phyloP scores from a whole-genome alignment of 805 yeast genomes.

The Osmozyma mogii region DNA sequence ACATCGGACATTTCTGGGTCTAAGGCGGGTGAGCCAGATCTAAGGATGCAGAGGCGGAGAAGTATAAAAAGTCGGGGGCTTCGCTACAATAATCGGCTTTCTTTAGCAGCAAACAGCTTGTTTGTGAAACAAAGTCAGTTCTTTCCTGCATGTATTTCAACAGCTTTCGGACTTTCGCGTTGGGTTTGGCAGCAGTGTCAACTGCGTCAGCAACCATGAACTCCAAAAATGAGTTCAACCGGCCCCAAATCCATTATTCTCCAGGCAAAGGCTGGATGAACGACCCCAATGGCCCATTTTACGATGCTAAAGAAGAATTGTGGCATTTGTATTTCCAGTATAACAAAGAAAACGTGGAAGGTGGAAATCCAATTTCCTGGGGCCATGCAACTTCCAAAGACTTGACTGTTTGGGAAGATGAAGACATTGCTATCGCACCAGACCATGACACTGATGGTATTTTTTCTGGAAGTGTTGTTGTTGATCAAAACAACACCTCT shows the following conservation, averaged over 20 bases:
- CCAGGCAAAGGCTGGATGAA: constrained; percentile 34
- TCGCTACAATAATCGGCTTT: too few relatives aligned
- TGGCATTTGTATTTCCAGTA: constrained; percentile 34
- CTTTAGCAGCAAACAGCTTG: too few relatives aligned
- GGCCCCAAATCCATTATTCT: constrained; percentile 20
- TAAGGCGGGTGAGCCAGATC: too few relatives aligned
- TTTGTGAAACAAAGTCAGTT: too few relatives aligned
- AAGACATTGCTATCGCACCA: constrained; percentile 23
- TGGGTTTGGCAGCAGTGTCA: too few relatives aligned
- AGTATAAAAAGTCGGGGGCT: too few relatives aligned
- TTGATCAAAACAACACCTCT: constrained; percentile 29
- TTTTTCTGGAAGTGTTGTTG: constrained; percentile 30
- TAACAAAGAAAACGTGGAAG: constrained; percentile 24
- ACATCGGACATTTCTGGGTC: too few relatives aligned
- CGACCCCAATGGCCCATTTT: constrained; percentile 37
- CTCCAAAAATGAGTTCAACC: constrained; percentile 6
- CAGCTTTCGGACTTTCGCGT: too few relatives aligned
- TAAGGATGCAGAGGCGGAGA: too few relatives aligned
- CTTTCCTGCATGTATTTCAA: too few relatives aligned
- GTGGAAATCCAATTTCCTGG: constrained; percentile 32
- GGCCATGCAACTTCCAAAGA: constrained; percentile 34
- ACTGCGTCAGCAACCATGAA: too few relatives aligned
- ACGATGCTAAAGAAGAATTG: constrained; percentile 17
- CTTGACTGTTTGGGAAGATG: constrained; percentile 24
- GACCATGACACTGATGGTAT: constrained; percentile 20